Conservation (phyloP, 2,329 filamentous ascomycete genomes). For the Thielaviopsis punctulata region DNA sequence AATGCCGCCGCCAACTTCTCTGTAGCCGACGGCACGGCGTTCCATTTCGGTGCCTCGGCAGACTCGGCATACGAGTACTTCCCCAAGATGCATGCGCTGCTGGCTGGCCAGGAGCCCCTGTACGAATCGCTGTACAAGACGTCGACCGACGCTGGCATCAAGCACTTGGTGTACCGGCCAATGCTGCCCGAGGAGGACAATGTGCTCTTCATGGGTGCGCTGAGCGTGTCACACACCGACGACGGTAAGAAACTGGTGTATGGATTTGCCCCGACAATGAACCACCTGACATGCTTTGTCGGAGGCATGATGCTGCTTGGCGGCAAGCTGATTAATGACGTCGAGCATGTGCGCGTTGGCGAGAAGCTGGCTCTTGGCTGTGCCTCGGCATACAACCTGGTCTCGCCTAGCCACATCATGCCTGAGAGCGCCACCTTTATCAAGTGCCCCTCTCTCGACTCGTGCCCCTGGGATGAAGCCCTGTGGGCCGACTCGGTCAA, state of each 20-base stretch:
- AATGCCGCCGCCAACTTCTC: constrained; percentile 35
- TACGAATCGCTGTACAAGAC: constrained; percentile 24
- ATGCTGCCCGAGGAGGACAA: constrained; percentile 40
- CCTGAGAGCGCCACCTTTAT: constrained; percentile 40
- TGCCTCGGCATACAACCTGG: constrained; percentile 42
- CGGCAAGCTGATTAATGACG: constrained; percentile 36
- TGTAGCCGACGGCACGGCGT: constrained; percentile 23
- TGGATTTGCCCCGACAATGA: constrained; percentile 21
- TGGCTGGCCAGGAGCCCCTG: constrained; percentile 35
- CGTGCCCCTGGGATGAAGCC: constrained; percentile 19
- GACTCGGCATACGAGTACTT: constrained; percentile 51
- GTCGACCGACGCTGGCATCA: constrained; percentile 39
- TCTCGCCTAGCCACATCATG: constrained; percentile 39
- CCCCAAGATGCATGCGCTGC: constrained; percentile 45
- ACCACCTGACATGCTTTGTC: constrained; percentile 47
- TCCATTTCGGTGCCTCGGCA: constrained; percentile 37
- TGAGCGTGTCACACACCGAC: constrained; percentile 17
- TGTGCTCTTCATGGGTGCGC: constrained; percentile 44
- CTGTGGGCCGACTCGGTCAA: constrained; percentile 15
- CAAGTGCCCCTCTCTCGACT: constrained; percentile 19
- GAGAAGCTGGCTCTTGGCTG: constrained; percentile 44
- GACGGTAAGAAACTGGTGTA: constrained; percentile 18
- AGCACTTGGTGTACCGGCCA: constrained; percentile 49
- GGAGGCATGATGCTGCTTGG: constrained; percentile 49
- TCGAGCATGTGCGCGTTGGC: constrained; percentile 38